Evolutionary conservation across 371 early-diverging fungal species (phyloP), one percentile per base, ranked within the genome.

Genomic region (Mucor velutinosus): DNA sequence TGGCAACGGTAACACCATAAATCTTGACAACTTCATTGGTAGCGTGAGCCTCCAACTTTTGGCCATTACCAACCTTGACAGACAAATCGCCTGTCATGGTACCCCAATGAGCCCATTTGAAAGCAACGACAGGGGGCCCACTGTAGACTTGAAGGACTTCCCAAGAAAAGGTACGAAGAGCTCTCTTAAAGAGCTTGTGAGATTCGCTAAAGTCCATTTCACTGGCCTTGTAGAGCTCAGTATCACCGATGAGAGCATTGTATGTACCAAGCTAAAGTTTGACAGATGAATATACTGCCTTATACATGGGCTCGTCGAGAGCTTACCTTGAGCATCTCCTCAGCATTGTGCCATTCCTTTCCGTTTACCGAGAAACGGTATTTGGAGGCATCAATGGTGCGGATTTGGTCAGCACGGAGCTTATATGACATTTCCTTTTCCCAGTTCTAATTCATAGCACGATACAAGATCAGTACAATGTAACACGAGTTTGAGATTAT

Each of bases 21-120:
- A 78, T 75, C 45, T 76, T 74, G 45, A 82, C 70, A 4, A 74
- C 69, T 69, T 81, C 82, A 32, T 81, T 81, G 69, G 79, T 72
- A 30, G 82, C 82, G 49, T 65, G 58, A 19, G 79, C 82, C 58
- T 81, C 79, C 4, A 81, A 62, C 63, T 81, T 81, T 58, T 76
- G 58, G 17, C 77, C 82, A 14, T 76, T 58, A 17, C 79, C 77
- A 41, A 77, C 56, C 45, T 78, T 81, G 43, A 78, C 75, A 14
- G 74, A 76, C 41, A 81, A 60, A 58, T 81, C 76, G 32, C 85
- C 85, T 17, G 63, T 75, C 76, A 80, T 76, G 51, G 73, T 65
- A 7, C 83, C 83, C 85, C 85, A 85, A 65, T 83, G 83, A 23
- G 76, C 76, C 85, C 85, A 84, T 49, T 84, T 84, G 83, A 84